Evolutionary conservation across 495 filamentous ascomycete species (phyloP), one percentile per base, ranked within the genome.

Genomic region (Daldinia grandis): DNA sequence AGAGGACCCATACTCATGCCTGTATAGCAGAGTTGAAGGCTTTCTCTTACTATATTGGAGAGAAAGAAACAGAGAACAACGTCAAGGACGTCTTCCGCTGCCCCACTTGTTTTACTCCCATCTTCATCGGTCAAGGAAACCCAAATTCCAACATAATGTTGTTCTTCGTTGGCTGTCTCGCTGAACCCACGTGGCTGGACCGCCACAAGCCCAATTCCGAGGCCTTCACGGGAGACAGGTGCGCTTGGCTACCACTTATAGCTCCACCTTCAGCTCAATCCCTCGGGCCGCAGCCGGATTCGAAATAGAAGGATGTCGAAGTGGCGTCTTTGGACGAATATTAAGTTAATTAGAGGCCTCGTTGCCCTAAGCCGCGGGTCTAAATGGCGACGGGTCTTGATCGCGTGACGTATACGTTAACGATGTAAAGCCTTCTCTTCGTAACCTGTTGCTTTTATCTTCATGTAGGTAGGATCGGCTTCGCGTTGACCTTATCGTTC

Each of bases 141-240:
- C 9, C 28, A 4, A 21, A 8, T 21, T 14, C 64, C 17, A 37
- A 37, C 2, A 37, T 14, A 25, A 56, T 58, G 15, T 9, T 38
- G 7, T 42, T 68, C 51, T 68, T 68, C 51, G 58, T 49, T 40
- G 58, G 65, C 10, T 55, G 49, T 50, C 58, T 68, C 2, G 25
- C 15, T 2, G 24, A 62, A 2, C 19, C 31, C 7, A 12, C 24
- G 8, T 68, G 38, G 65, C 9, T 68, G 25, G 8, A 62, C 25
- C 4, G 3, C 38, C 35, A 40, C 12, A 24, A 27, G 19, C 58
- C 58, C 17, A 58, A 61, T 21, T 21, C 27, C 17, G 64, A 61
- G 31, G 14, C 30, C 19, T 24, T 17, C n/a, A 5, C 6, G 51
- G 19, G 24, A 4, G n/a, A 44, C 10, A 28, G 37, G 4, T 66